Percentiles rank a stretch among this genome's conserved stretches.
These are phyloP conservation scores for Ogataea populi-albae DNA, from an alignment of 805 yeast genomes.

Conservation along the genomic window DNA sequence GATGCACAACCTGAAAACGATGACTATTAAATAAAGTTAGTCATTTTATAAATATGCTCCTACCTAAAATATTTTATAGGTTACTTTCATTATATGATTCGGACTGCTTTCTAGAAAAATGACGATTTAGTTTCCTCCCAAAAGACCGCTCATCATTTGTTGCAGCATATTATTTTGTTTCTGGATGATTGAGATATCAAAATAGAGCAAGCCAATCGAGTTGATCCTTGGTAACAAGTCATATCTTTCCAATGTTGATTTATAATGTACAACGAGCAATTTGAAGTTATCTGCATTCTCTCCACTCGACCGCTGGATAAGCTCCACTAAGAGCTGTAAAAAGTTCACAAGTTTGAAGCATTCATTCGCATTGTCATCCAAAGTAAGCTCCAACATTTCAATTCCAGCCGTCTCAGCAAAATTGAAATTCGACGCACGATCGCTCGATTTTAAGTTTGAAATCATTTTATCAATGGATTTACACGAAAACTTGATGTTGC, in stretches of 20 bases:
- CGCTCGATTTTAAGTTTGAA: constrained; percentile 24
- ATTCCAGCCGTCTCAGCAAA: constrained; percentile 20
- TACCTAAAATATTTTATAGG: too few species aligned
- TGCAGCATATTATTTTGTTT: constrained; percentile 57
- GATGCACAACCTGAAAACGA: constrained; percentile 30
- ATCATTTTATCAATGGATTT: constrained; percentile 40
- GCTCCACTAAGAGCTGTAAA: constrained; percentile 59
- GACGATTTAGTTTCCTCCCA: too few species aligned
- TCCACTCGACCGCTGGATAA: constrained; percentile 46
- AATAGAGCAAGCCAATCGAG: constrained; percentile 29
- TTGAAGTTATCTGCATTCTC: constrained; percentile 40
- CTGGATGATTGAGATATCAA: constrained; percentile 36
- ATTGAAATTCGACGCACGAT: constrained; percentile 12
- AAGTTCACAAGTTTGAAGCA: constrained; percentile 56
- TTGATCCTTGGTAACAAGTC: constrained; percentile 27
- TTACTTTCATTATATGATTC: too few species aligned
- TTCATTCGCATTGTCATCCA: constrained; percentile 21
- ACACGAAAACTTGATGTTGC: constrained; percentile 61
- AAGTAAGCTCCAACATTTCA: constrained; percentile 34
- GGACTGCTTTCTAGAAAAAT: too few species aligned
- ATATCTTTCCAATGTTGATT: constrained; percentile 15
- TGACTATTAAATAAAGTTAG: constrained; percentile 21
- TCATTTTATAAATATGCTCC: background rate
- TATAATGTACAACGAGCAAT: constrained; percentile 44
- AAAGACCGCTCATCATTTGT: constrained; percentile 72